phyloP scores from a whole-genome alignment of 192 early-diverging fungal genomes.

The Entrophospora sp. region DNA sequence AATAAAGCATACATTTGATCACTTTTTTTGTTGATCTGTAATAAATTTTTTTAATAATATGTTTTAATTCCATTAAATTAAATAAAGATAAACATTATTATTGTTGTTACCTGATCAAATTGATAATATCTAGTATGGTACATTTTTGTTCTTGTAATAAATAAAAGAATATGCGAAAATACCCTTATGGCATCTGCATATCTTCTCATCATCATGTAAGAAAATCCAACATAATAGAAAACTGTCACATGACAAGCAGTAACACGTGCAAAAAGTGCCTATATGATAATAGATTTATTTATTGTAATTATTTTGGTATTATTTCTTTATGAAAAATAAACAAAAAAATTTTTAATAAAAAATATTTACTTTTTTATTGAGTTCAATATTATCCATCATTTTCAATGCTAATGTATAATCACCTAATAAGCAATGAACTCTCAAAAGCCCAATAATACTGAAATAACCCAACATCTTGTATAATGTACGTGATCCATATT shows the following conservation, averaged over 20 bases:
- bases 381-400: slow-evolving; percentile 93
- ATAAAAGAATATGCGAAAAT: slow-evolving; percentile 83
- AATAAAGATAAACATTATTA: not conserved
- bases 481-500: slow-evolving; percentile 78
- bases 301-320: too few species aligned
- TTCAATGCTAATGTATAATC: slow-evolving; percentile 94
- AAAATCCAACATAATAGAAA: slow-evolving; percentile 95
- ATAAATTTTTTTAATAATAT: not conserved
- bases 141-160: slow-evolving; percentile 86
- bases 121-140: slow-evolving; percentile 90
- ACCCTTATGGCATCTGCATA: slow-evolving; percentile 92
- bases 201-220: slow-evolving; percentile 97
- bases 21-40: slow-evolving; percentile 74
- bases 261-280: slow-evolving; percentile 87
- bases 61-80: not conserved
- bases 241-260: slow-evolving; percentile 96
- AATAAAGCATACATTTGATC: slow-evolving; percentile 96
- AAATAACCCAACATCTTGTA: slow-evolving; percentile 98
- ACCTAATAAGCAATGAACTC: slow-evolving; percentile 92
- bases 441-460: slow-evolving; percentile 81
- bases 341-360: too few species aligned
- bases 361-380: slow-evolving; percentile 73
- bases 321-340: too few species aligned
- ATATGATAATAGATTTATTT: too few species aligned
- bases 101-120: slow-evolving; percentile 62